phyloP scores from a whole-genome alignment of 2,329 filamentous ascomycete genomes.

The Penicillium sp. region DNA sequence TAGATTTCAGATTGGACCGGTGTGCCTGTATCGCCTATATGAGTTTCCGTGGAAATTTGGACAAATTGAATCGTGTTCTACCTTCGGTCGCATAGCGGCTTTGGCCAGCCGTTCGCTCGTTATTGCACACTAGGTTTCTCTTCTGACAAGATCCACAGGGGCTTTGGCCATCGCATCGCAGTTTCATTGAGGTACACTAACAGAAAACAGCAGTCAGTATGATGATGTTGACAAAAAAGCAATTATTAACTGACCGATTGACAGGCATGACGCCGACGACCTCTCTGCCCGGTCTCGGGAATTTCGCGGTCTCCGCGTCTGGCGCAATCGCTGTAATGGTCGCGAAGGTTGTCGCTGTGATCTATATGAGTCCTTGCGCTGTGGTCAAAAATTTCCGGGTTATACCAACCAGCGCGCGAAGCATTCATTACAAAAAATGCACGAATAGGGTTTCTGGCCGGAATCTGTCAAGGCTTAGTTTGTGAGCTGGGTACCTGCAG shows the following conservation, averaged over 20 bases:
- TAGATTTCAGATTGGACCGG: slow-evolving; percentile 28
- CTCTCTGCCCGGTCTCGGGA: slow-evolving; percentile 46
- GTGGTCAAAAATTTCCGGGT: neutral
- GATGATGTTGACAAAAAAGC: neutral
- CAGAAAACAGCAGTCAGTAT: neutral
- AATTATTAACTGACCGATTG: slow-evolving; percentile 38
- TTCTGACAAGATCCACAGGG: slow-evolving; percentile 46
- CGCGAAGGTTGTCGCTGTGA: slow-evolving; percentile 45
- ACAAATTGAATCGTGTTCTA: slow-evolving; percentile 5
- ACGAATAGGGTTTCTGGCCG: slow-evolving; percentile 48
- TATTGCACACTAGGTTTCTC: slow-evolving; percentile 42
- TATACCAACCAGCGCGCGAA: slow-evolving; percentile 45
- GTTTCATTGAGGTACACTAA: slow-evolving; percentile 48
- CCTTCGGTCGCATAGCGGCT: slow-evolving; percentile 17
- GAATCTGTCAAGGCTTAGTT: slow-evolving; percentile 37
- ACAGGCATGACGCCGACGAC: slow-evolving; percentile 47
- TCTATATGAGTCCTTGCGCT: slow-evolving; percentile 1
- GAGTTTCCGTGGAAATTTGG: neutral
- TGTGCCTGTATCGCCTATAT: slow-evolving; percentile 10
- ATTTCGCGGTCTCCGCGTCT: slow-evolving; percentile 43
- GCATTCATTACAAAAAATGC: slow-evolving; percentile 45
- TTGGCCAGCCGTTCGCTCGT: slow-evolving; percentile 26
- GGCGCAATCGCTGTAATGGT: slow-evolving; percentile 45
- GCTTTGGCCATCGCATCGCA: slow-evolving; percentile 45
- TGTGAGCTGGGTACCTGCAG: slow-evolving; percentile 8